A percentile compares a stretch with the other conserved stretches of the same genome.
These are phyloP conservation scores for Quercus cerris DNA, from an alignment of 306 rosid genomes.

Conservation along the genomic window DNA sequence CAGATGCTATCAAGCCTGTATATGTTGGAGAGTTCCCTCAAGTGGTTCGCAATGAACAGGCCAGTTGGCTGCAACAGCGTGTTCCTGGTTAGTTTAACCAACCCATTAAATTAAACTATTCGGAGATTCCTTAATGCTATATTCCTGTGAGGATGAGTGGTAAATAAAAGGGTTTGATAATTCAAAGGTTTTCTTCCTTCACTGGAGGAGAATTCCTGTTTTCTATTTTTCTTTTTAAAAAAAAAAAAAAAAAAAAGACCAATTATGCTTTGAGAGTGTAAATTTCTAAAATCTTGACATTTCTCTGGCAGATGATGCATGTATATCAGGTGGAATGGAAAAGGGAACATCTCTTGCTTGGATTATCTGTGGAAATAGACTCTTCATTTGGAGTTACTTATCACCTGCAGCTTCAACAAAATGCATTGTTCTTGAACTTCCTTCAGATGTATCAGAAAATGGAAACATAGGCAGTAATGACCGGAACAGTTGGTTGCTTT, in stretches of 20 bases:
- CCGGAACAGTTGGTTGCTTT: conserved; percentile 66
- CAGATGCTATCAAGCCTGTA: conserved; percentile 64
- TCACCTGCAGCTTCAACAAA: conserved; percentile 50
- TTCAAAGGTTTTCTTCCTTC: background rate
- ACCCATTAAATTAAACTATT: background rate
- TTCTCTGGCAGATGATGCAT: conserved; percentile 50
- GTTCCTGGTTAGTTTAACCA: conserved; percentile 43
- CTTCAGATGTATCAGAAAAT: conserved; percentile 27
- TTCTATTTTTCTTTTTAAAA: too few relatives aligned
- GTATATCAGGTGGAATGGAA: conserved; percentile 72
- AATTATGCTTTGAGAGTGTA: background rate
- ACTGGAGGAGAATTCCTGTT: background rate
- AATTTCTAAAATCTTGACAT: background rate
- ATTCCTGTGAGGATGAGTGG: background rate
- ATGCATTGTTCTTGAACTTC: conserved; percentile 76
- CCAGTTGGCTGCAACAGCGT: conserved; percentile 51
- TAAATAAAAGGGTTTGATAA: background rate
- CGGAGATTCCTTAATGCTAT: background rate
- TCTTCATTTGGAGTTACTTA: conserved; percentile 77
- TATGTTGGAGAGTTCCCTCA: conserved; percentile 87
- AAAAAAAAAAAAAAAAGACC: background rate
- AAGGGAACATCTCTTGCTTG: conserved; percentile 73
- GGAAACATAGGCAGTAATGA: conserved; percentile 39
- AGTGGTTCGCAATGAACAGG: conserved; percentile 67
- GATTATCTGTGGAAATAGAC: conserved; percentile 66